A percentile compares a stretch with the other conserved stretches of the same genome.
Evolutionary conservation across 352 stramenopile genomes (phyloP).

Genomic region (Synura sp.): DNA sequence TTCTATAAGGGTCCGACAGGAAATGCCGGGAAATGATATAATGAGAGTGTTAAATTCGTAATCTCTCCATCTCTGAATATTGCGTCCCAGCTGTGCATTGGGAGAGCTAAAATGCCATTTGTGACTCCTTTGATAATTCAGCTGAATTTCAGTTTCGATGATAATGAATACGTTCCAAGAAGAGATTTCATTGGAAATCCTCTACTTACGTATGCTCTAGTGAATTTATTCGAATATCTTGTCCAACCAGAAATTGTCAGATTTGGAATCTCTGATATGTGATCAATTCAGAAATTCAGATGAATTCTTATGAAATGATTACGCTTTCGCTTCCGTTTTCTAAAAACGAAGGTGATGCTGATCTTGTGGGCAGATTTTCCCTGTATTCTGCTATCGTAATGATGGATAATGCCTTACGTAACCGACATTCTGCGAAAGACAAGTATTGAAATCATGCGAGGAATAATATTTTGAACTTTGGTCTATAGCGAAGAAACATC

Average conservation of each 20-base stretch:
- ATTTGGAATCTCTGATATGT: neutral
- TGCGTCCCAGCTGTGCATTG: constrained; percentile 14
- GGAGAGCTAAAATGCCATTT: constrained; percentile 22
- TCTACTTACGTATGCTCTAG: too few relatives aligned
- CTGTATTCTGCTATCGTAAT: neutral
- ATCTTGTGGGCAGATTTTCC: neutral
- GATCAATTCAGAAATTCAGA: constrained; percentile 31
- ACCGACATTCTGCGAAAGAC: constrained; percentile 6
- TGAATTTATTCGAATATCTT: too few relatives aligned
- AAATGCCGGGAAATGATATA: constrained; percentile 28
- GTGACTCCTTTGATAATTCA: neutral
- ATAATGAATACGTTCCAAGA: too few relatives aligned
- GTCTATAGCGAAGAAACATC: constrained; percentile 15
- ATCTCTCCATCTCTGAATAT: constrained; percentile 27
- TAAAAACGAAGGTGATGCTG: constrained; percentile 9
- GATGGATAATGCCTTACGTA: constrained; percentile 24
- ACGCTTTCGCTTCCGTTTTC: constrained; percentile 7
- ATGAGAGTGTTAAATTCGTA: constrained; percentile 14
- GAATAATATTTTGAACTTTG: constrained; percentile 1
- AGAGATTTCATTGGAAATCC: too few relatives aligned
- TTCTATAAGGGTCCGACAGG: constrained; percentile 17
- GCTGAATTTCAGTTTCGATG: neutral
- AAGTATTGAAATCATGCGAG: constrained; percentile 3
- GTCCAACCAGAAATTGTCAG: neutral
- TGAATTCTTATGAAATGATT: constrained; percentile 25